phyloP scores from a whole-genome alignment of 257 asterid genomes.

The Ajuga chamaepitys region DNA sequence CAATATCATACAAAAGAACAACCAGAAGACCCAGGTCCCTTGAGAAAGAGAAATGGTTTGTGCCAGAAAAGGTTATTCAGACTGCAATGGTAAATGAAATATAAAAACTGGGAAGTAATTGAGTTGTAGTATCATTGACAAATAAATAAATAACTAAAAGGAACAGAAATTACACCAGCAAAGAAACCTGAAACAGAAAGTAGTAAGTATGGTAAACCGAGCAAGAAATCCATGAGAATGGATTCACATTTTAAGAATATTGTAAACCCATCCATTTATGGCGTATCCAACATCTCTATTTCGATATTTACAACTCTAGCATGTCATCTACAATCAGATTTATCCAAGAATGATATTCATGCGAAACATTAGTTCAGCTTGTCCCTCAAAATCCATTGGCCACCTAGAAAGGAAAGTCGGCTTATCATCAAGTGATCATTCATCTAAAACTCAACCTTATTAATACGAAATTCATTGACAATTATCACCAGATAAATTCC shows the following conservation, averaged over 20 bases:
- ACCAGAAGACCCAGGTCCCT: slow-evolving; percentile 91
- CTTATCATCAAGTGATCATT: too few species aligned
- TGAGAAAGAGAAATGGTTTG: slow-evolving; percentile 14
- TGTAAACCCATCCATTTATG: too few species aligned
- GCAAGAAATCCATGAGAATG: neutral
- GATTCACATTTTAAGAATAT: neutral
- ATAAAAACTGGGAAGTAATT: neutral
- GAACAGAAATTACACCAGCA: neutral
- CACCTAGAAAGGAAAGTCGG: too few species aligned
- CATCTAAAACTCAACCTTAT: too few species aligned
- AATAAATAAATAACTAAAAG: neutral
- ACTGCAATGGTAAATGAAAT: neutral
- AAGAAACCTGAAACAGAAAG: neutral
- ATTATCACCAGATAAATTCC: neutral
- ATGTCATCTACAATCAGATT: neutral
- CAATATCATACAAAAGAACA: slow-evolving; percentile 57
- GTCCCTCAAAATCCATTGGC: too few species aligned
- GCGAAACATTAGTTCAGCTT: too few species aligned
- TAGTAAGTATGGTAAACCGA: neutral
- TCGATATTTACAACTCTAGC: neutral
- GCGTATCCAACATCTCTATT: neutral
- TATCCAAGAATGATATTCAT: too few species aligned
- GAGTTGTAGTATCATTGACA: neutral
- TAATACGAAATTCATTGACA: neutral
- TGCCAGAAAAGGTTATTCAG: slow-evolving; percentile 9